Evolutionary conservation across 768 basidiomycete species (phyloP).

Genomic region (Rhodotorula graminis): DNA sequence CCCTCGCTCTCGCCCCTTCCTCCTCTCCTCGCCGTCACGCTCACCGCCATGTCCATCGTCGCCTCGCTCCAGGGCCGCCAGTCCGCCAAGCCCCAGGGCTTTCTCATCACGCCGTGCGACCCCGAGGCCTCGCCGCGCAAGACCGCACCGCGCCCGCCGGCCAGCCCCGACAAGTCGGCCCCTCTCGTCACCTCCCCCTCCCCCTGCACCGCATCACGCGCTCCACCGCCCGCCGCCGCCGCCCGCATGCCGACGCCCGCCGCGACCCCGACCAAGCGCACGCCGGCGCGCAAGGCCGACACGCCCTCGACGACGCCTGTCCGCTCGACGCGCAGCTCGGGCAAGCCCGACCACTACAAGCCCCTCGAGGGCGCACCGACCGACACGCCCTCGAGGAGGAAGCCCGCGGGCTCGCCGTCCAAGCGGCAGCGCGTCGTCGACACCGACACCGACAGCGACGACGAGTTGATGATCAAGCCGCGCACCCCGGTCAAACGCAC

Average conservation of each 20-base stretch:
- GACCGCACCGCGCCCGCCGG: neutral
- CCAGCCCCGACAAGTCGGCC: neutral
- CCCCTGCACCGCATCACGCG: too few relatives aligned
- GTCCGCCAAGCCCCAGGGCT: neutral
- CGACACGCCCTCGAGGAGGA: neutral
- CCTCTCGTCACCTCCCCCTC: neutral
- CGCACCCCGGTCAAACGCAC: neutral
- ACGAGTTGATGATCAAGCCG: too few relatives aligned
- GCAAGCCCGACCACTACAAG: conserved; percentile 5
- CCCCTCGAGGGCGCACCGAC: conserved; percentile 18
- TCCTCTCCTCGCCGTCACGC: neutral
- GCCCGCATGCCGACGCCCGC: neutral
- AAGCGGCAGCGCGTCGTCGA: neutral
- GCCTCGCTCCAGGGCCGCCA: neutral
- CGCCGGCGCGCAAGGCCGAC: neutral
- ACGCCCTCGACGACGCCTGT: neutral
- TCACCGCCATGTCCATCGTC: neutral
- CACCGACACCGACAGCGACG: neutral
- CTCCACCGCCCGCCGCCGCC: too few relatives aligned
- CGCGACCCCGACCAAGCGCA: neutral
- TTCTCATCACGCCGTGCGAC: neutral
- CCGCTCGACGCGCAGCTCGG: conserved; percentile 24
- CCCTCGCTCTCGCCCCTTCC: neutral
- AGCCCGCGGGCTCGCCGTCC: too few relatives aligned
- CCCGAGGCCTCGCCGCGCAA: neutral